Percentiles rank a stretch among this genome's conserved stretches.
Evolutionary conservation across 306 rosid species (phyloP).

Genomic region (barrel medic (Medicago truncatula)): DNA sequence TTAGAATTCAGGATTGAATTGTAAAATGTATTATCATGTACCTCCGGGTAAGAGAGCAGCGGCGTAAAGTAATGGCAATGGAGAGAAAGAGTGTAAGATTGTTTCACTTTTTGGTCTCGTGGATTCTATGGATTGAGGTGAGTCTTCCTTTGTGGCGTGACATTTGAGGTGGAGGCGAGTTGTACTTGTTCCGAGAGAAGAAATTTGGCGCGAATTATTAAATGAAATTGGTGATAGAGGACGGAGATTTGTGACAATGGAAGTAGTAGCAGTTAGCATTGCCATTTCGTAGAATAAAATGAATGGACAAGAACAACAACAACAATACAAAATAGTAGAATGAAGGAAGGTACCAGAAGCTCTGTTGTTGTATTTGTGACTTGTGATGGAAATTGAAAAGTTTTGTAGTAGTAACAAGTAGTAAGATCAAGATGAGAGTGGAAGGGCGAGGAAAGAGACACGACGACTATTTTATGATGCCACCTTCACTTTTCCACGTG

Average conservation of each 20-base stretch:
- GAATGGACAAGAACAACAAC: background rate
- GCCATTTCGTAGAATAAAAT: slow-evolving; percentile 52
- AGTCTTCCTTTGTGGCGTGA: slow-evolving; percentile 30
- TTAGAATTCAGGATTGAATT: background rate
- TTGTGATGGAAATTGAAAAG: background rate
- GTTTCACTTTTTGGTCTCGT: slow-evolving; percentile 51
- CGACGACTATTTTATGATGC: slow-evolving; percentile 37
- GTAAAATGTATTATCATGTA: slow-evolving; percentile 41
- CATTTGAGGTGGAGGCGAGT: slow-evolving; percentile 35
- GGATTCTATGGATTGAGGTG: background rate
- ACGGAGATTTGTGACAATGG: slow-evolving; percentile 39
- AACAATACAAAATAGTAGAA: background rate
- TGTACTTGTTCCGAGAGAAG: slow-evolving; percentile 25
- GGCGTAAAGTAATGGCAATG: slow-evolving; percentile 66
- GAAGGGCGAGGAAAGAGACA: slow-evolving; percentile 78
- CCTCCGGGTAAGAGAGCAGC: slow-evolving; percentile 89
- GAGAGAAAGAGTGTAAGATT: slow-evolving; percentile 65
- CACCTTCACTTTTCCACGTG: slow-evolving; percentile 45
- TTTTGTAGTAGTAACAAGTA: background rate
- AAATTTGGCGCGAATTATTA: slow-evolving; percentile 32
- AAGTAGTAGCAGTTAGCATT: slow-evolving; percentile 44
- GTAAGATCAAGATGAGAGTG: slow-evolving; percentile 26
- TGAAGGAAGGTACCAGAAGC: background rate
- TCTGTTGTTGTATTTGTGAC: background rate
- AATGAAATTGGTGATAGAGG: slow-evolving; percentile 36